These are phyloP conservation scores for Casuarina glauca DNA, from an alignment of 306 rosid genomes.

Conservation along the genomic window DNA sequence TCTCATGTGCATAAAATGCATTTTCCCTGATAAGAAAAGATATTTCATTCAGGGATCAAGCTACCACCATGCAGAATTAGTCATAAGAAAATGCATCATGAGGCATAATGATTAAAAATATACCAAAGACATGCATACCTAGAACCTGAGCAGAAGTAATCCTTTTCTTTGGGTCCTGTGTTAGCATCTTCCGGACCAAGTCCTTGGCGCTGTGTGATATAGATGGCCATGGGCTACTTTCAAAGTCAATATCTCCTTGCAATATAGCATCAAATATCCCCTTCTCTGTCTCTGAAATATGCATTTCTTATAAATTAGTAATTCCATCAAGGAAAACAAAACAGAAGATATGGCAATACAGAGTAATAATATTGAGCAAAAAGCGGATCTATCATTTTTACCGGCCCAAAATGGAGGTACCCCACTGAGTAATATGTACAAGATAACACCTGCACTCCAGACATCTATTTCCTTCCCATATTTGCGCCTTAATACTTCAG, in stretches of 20 bases:
- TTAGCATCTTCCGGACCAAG: constrained; percentile 73
- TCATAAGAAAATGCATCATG: neutral
- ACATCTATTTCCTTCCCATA: constrained; percentile 83
- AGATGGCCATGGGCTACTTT: constrained; percentile 76
- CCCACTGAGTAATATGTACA: constrained; percentile 80
- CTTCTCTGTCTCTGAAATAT: constrained; percentile 69
- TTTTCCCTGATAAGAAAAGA: neutral
- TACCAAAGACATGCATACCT: constrained; percentile 43
- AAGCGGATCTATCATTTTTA: constrained; percentile 25
- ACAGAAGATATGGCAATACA: constrained; percentile 7
- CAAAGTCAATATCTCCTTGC: constrained; percentile 77
- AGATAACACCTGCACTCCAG: constrained; percentile 88
- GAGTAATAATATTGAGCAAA: neutral
- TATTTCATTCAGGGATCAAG: neutral
- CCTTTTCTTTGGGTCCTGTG: constrained; percentile 75
- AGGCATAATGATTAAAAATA: neutral
- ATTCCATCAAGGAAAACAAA: constrained; percentile 12
- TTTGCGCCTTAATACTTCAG: constrained; percentile 71
- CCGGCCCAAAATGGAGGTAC: constrained; percentile 99
- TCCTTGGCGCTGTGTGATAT: constrained; percentile 87
- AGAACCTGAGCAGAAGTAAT: constrained; percentile 74
- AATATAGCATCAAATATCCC: constrained; percentile 85
- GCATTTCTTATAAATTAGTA: constrained; percentile 14
- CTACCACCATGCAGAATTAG: neutral
- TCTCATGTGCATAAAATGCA: neutral